These are phyloP conservation scores for Afroboletus lepidellus DNA, from an alignment of 1,284 basidiomycete species.

Conservation along the genomic window DNA sequence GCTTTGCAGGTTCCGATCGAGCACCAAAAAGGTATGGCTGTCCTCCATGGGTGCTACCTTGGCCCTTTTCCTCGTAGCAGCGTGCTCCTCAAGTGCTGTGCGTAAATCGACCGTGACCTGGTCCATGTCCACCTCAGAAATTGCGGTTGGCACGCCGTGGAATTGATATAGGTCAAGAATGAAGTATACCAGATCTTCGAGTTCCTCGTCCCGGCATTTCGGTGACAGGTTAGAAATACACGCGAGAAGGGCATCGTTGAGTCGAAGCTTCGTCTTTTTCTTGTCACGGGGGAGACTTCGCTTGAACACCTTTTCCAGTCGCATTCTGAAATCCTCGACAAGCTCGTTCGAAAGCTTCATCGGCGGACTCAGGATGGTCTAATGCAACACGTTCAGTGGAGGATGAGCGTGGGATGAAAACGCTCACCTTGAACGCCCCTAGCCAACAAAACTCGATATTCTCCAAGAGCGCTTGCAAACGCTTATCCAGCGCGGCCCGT, in stretches of 20 bases:
- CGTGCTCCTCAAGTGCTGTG: constrained; percentile 67
- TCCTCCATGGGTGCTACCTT: constrained; percentile 39
- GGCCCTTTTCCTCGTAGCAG: constrained; percentile 38
- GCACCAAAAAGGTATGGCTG: constrained; percentile 82
- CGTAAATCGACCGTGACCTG: constrained; percentile 79
- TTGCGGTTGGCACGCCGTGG: constrained; percentile 84
- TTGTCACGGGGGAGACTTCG: constrained; percentile 51
- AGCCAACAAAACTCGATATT: constrained; percentile 96
- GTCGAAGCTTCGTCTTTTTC: constrained; percentile 28
- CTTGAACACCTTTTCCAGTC: constrained; percentile 76
- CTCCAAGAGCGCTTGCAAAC: constrained; percentile 74
- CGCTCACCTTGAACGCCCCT: constrained; percentile 88
- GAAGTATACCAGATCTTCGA: constrained; percentile 95
- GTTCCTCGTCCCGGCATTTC: constrained; percentile 85
- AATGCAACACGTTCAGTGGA: constrained; percentile 26
- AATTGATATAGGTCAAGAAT: constrained; percentile 93
- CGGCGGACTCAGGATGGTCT: constrained; percentile 69
- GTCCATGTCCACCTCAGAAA: constrained; percentile 91
- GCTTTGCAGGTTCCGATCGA: constrained; percentile 88
- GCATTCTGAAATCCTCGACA: constrained; percentile 55
- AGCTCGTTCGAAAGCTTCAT: constrained; percentile 45
- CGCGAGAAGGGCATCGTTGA: constrained; percentile 76
- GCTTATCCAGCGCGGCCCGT: constrained; percentile 71
- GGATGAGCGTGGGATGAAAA: neutral
- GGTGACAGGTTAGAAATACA: constrained; percentile 84